phyloP scores from a whole-genome alignment of 2,329 filamentous ascomycete species.

The Hymenoscyphus salicellus region DNA sequence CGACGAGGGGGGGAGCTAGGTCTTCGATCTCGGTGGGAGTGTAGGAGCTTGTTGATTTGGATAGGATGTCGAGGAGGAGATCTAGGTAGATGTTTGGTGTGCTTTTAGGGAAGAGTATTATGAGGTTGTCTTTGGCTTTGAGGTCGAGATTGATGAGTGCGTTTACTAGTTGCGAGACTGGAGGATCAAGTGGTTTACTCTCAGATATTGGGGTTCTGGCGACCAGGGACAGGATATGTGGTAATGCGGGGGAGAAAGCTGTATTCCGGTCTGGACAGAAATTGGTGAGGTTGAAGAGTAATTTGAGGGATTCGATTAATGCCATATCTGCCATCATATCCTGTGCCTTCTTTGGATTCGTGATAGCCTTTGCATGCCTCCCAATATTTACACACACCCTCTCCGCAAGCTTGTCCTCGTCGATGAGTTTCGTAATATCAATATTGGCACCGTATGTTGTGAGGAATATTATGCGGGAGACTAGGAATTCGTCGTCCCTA shows the following conservation, averaged over 20 bases:
- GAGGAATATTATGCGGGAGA: constrained; percentile 75
- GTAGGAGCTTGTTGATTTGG: constrained; percentile 62
- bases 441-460: constrained; percentile 74
- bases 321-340: constrained; percentile 71
- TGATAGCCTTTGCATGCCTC: constrained; percentile 58
- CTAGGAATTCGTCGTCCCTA: constrained; percentile 82
- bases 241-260: constrained; percentile 65
- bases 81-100: constrained; percentile 59
- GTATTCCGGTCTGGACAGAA: constrained; percentile 61
- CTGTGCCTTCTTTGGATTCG: constrained; percentile 28
- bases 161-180: constrained; percentile 72
- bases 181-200: constrained; percentile 67
- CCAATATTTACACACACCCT: constrained; percentile 67
- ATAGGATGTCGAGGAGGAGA: constrained; percentile 68
- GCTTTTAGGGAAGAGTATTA: constrained; percentile 62
- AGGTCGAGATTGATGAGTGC: constrained; percentile 77
- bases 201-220: constrained; percentile 55
- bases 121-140: constrained; percentile 45
- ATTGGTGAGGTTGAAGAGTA: constrained; percentile 85
- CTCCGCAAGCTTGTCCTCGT: constrained; percentile 63
- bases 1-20: constrained; percentile 68
- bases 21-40: constrained; percentile 68
- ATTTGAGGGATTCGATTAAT: constrained; percentile 77
- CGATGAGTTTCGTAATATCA: constrained; percentile 62
- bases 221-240: constrained; percentile 69